Evolutionary conservation across 2,329 filamentous ascomycete species (phyloP).

Genomic region (Diaporthe citri): DNA sequence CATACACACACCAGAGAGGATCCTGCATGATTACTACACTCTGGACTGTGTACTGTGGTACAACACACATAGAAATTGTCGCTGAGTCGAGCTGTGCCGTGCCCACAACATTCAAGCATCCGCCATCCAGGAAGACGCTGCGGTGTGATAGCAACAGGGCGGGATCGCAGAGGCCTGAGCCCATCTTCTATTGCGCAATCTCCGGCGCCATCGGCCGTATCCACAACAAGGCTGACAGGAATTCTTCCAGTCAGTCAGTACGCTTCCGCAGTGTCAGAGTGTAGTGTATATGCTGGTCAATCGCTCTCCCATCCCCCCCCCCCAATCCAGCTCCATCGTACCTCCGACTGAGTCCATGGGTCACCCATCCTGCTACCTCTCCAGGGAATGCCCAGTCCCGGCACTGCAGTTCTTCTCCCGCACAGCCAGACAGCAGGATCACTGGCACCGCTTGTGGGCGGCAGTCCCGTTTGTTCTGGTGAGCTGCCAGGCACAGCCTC

Average conservation of each 20-base stretch:
- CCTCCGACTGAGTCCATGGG: background rate
- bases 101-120: background rate
- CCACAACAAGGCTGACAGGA: slow-evolving; percentile 20
- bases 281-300: background rate
- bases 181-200: slow-evolving; percentile 2
- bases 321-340: background rate
- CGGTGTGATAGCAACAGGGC: background rate
- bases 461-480: slow-evolving; percentile 9
- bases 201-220: background rate
- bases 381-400: background rate
- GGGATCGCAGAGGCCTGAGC: background rate
- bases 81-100: slow-evolving; percentile 1
- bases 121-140: background rate
- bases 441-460: background rate
- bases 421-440: background rate
- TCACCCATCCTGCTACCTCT: background rate
- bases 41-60: background rate
- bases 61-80: background rate
- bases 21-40: background rate
- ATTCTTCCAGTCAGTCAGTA: background rate
- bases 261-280: background rate
- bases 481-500: slow-evolving; percentile 19
- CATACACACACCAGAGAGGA: background rate
- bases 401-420: background rate
- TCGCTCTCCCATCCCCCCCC: background rate